Percentiles rank a stretch among this genome's conserved stretches.
These are phyloP conservation scores for Mycosarcoma mackinlayi DNA, from an alignment of 1,284 basidiomycete species.

Conservation along the genomic window DNA sequence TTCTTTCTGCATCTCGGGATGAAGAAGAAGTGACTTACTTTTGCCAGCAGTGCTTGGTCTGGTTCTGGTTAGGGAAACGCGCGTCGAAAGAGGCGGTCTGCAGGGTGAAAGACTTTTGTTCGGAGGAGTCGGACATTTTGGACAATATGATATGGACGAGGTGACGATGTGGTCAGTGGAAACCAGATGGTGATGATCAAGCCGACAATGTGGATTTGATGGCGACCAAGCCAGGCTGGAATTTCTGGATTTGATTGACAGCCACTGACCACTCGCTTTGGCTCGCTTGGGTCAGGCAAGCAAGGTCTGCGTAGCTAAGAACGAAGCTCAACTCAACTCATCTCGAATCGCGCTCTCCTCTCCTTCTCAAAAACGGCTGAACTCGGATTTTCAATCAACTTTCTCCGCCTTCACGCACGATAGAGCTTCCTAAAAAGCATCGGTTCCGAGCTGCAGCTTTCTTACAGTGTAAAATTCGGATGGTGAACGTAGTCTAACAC, in stretches of 20 bases:
- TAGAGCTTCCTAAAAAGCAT: neutral
- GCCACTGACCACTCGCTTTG: neutral
- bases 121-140: slow-evolving; percentile 51
- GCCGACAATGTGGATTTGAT: slow-evolving; percentile 5
- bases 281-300: neutral
- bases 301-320: slow-evolving; percentile 7
- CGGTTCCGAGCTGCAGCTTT: slow-evolving; percentile 23
- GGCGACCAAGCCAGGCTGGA: slow-evolving; percentile 17
- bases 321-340: too few species aligned
- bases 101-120: slow-evolving; percentile 60
- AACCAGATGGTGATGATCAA: neutral
- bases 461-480: neutral
- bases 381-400: slow-evolving; percentile 24
- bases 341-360: slow-evolving; percentile 19
- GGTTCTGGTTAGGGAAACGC: slow-evolving; percentile 68
- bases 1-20: neutral
- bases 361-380: slow-evolving; percentile 19
- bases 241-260: slow-evolving; percentile 19
- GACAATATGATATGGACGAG: slow-evolving; percentile 1
- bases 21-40: too few species aligned
- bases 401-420: slow-evolving; percentile 26
- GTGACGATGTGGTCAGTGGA: too few species aligned
- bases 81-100: slow-evolving; percentile 67
- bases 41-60: slow-evolving; percentile 69
- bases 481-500: slow-evolving; percentile 15